These are phyloP conservation scores for Fragaria iinumae DNA, from an alignment of 306 rosid genomes.

Conservation along the genomic window DNA sequence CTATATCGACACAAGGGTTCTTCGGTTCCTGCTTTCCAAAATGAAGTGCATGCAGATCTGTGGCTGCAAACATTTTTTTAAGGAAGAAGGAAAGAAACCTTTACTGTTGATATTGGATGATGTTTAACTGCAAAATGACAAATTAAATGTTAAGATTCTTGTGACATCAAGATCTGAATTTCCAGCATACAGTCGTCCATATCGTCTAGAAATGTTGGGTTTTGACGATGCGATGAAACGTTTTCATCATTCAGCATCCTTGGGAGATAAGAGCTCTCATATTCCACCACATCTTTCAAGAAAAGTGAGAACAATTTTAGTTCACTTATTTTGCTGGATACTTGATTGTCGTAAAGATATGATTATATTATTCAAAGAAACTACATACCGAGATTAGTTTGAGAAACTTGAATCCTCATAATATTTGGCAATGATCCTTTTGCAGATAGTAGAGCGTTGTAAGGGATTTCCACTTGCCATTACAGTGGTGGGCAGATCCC, in stretches of 20 bases:
- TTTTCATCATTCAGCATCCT: neutral
- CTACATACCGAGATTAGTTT: neutral
- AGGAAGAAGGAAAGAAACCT: neutral
- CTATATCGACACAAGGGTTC: neutral
- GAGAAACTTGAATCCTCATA: neutral
- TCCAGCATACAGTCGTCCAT: neutral
- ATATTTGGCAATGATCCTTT: neutral
- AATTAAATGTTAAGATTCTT: neutral
- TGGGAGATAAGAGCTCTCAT: neutral
- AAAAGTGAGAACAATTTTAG: neutral
- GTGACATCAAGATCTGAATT: conserved; percentile 4
- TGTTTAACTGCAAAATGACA: neutral
- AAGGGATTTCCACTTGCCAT: conserved; percentile 1
- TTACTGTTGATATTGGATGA: neutral
- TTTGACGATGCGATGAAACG: neutral
- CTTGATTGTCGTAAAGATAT: neutral
- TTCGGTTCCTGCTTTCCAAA: neutral
- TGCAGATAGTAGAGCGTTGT: neutral
- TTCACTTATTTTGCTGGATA: neutral
- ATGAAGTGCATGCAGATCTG: neutral
- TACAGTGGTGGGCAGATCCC: neutral
- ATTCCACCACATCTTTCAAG: neutral
- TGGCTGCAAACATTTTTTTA: neutral
- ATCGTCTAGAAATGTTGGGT: neutral
- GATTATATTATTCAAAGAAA: too few relatives aligned